Evolutionary conservation across 2,329 filamentous ascomycete species (phyloP), one percentile per base, ranked within the genome.

Genomic region (Fusarium subglutinans): DNA sequence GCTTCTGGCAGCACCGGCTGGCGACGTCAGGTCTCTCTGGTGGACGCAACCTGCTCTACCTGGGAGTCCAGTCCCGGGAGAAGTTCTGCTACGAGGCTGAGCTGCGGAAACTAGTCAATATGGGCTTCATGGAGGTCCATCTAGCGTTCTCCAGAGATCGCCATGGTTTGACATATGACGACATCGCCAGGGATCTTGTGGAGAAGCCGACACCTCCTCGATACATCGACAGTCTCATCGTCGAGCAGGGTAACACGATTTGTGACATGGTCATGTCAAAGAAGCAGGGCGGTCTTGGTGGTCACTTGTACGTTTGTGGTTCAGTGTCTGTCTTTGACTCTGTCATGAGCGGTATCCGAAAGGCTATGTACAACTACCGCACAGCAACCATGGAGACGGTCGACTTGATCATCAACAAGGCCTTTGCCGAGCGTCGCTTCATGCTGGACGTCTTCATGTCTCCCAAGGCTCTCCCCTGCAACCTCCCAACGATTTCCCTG

Each of bases 361-460:
- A 86, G 76, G 87, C 87, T 6, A 84, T 90, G 26, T 89, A 88
- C 70, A 86, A 85, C 28, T 84, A 88, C 71, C 83, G 86, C 45
- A 86, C 86, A 6, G 83, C 87, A 5, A 88, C 86, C 1, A 86
- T 87, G 81, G 85, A 87, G 40, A 85, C 84, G 0, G 84, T 86
- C 2, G 87, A 89, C 60, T 77, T 83, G 38, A 84, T 89, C 56
- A 78, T 89, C 57, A 85, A 86, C 72, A 86, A 84, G 30, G 87
- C 87, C 0, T 89, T 89, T 64, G 87, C 87, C 0, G 87, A 89
- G 77, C 82, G 87, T 2, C 83, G 87, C 11, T 87, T 89, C 74
- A 89, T 89, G 87, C 78, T 89, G 0, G 87, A 89, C 66, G 86
- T 89, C 45, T 89, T 89, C 77, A 89, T 89, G 87, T 86, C 86